phyloP scores from a whole-genome alignment of 306 rosid species.

The Gleditsia sinensis region DNA sequence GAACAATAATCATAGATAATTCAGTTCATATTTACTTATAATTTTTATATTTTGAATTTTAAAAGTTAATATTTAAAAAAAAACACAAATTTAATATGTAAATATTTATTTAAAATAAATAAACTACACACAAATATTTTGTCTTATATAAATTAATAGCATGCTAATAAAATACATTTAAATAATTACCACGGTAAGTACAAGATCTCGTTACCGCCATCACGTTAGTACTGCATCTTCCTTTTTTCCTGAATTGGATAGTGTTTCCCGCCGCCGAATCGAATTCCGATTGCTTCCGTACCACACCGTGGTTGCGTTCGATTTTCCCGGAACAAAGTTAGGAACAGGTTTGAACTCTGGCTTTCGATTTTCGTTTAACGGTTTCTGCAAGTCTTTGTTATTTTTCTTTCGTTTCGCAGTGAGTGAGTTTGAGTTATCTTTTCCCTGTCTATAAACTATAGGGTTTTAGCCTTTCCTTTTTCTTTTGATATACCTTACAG shows the following conservation, averaged over 20 bases:
- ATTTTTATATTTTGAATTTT: no score
- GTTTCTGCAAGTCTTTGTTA: slow-evolving; percentile 1
- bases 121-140: no score
- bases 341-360: slow-evolving; percentile 48
- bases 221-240: background rate
- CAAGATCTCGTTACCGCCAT: background rate
- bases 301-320: background rate
- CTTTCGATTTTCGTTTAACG: background rate
- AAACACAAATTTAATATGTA: no score
- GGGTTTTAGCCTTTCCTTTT: slow-evolving; percentile 38
- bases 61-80: no score
- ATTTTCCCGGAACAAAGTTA: slow-evolving; percentile 40
- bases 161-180: no score
- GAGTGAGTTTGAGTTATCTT: slow-evolving; percentile 14
- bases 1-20: no score
- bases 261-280: slow-evolving; percentile 53
- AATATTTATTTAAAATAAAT: no score
- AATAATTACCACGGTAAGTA: slow-evolving; percentile 3
- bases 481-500: background rate
- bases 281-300: slow-evolving; percentile 29
- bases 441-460: slow-evolving; percentile 26
- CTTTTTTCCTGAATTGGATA: background rate
- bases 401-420: background rate
- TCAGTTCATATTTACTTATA: no score
- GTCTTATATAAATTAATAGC: no score